Conservation (phyloP, 2,329 filamentous ascomycete genomes). For the Apiospora kogelbergensis region DNA sequence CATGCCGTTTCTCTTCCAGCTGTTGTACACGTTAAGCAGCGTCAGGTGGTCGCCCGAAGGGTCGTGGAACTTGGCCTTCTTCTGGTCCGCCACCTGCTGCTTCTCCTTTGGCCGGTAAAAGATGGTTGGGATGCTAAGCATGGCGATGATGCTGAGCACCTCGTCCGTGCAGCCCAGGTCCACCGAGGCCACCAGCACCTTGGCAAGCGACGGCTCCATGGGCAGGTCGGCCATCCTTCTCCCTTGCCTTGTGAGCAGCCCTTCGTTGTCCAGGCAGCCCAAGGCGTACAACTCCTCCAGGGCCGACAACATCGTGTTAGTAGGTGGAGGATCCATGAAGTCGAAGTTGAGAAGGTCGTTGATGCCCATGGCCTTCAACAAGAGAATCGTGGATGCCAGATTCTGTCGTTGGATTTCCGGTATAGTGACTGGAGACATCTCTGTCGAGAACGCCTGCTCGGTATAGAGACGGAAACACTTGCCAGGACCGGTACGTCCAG, state of each 20-base stretch:
- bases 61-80: constrained; percentile 97
- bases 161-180: constrained; percentile 91
- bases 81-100: constrained; percentile 92
- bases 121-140: constrained; percentile 83
- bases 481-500: constrained; percentile 90
- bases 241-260: constrained; percentile 84
- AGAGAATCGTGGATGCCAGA: constrained; percentile 86
- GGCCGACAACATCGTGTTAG: constrained; percentile 96
- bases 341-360: constrained; percentile 97
- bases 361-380: constrained; percentile 99
- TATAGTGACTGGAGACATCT: constrained; percentile 95
- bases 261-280: constrained; percentile 91
- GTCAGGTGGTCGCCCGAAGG: constrained; percentile 93
- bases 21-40: constrained; percentile 93
- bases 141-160: constrained; percentile 89
- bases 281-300: constrained; percentile 93
- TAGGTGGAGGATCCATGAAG: constrained; percentile 98
- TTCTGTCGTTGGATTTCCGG: constrained; percentile 97
- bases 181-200: constrained; percentile 84
- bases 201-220: constrained; percentile 91
- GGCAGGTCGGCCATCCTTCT: constrained; percentile 99
- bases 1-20: constrained; percentile 86
- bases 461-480: constrained; percentile 97
- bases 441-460: constrained; percentile 90
- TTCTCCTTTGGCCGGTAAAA: constrained; percentile 98